Evolutionary conservation across 2,329 filamentous ascomycete species (phyloP).

Genomic region (Endothia cerciana): DNA sequence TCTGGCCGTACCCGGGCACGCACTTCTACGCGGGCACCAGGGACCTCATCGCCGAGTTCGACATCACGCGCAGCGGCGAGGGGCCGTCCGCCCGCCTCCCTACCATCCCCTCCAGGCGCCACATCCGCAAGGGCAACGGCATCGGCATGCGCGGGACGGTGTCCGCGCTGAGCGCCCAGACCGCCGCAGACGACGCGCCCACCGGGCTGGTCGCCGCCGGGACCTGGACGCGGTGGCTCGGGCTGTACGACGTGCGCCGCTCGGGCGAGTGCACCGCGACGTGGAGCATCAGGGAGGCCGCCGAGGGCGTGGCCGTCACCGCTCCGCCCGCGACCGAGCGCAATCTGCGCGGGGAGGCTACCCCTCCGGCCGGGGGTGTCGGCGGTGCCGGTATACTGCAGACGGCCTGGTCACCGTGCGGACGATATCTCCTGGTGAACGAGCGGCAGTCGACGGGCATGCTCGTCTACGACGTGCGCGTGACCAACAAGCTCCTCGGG

Average conservation of each 20-base stretch:
- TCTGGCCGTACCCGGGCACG: constrained; percentile 59
- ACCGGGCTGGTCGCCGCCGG: constrained; percentile 60
- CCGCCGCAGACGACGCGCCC: constrained; percentile 38
- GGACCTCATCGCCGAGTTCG: constrained; percentile 64
- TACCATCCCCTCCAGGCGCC: constrained; percentile 64
- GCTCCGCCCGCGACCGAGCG: neutral
- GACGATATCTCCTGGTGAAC: constrained; percentile 64
- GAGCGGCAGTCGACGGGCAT: constrained; percentile 60
- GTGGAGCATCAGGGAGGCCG: constrained; percentile 63
- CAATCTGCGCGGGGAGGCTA: neutral
- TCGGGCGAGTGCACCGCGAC: constrained; percentile 58
- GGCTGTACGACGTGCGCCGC: constrained; percentile 64
- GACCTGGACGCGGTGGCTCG: constrained; percentile 66
- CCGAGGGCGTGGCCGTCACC: constrained; percentile 37
- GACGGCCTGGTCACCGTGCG: constrained; percentile 65
- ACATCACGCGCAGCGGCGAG: constrained; percentile 55
- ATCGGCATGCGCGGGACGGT: constrained; percentile 68
- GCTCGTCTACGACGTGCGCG: constrained; percentile 66
- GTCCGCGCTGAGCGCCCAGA: constrained; percentile 57
- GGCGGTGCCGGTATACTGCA: constrained; percentile 67
- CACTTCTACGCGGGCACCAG: constrained; percentile 65
- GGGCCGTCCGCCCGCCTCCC: constrained; percentile 58
- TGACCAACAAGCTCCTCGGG: constrained; percentile 60
- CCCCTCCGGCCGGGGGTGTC: constrained; percentile 37
- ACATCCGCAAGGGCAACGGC: constrained; percentile 62